Evolutionary conservation across 2,329 filamentous ascomycete species (phyloP), one percentile per base, ranked within the genome.

Genomic region (Verticillium tricorpus): DNA sequence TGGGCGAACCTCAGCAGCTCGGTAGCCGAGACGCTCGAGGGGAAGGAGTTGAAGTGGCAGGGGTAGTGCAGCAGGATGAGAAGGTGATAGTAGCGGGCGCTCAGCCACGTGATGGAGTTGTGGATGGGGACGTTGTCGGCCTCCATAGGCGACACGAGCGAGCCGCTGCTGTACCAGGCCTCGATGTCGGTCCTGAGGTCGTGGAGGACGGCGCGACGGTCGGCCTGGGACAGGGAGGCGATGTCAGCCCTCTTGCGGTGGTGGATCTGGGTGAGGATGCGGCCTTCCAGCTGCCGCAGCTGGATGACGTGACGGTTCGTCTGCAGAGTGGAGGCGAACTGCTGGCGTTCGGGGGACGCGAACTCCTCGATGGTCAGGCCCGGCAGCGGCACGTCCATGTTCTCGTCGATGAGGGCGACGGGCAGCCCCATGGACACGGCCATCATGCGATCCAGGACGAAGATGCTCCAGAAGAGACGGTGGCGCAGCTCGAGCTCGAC

Each of bases 121-220:
- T 80, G 78, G 22, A 80, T 78, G 17, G 78, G 75, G 3, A 80
- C 69, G 57, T 79, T 78, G 64, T 80, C 78, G 1, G 74, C 70
- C 56, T 79, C 77, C 57, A 74, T 70, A 1, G 76, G 76, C 5
- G 76, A 77, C 61, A 80, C 70, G 5, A 80, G 73, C 56, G 77
- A 81, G 1, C 78, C 78, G 35, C 74, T 76, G 61, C 74, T 79
- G 63, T 80, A 80, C 77, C 79, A 80, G 62, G 80, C 73, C 60
- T 80, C 78, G 22, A 81, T 78, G 31, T 77, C 72, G n/a, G 73
- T 68, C n/a, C 76, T 71, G 31, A 79, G 70, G 22, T 69, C 69
- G 45, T 71, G 71, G 2, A 76, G 57, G 7, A 75, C 67, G 35
- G 72, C 68, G 11, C 70, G 69, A 3, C 74, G 68, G 60, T 77